Conservation (phyloP, 176 grass and related monocot species). For the Phoenix dactylifera region DNA sequence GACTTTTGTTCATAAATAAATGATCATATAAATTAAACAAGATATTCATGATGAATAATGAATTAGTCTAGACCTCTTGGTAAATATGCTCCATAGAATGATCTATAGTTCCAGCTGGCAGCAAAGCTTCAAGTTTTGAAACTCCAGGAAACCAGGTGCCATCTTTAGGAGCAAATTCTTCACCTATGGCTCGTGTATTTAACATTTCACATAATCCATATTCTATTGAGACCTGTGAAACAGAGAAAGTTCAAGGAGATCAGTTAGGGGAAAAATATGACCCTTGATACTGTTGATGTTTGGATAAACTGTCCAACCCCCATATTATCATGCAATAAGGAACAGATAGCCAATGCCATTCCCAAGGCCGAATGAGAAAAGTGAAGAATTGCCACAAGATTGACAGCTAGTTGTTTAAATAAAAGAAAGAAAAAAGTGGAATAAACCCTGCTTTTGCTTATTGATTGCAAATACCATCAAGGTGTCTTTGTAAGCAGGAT, state of each 20-base stretch:
- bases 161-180: slow-evolving; percentile 11
- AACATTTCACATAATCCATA: slow-evolving; percentile 76
- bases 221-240: slow-evolving; percentile 64
- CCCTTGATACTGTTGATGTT: no score
- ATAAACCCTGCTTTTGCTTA: no score
- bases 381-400: no score
- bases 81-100: slow-evolving; percentile 41
- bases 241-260: neutral
- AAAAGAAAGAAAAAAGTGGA: no score
- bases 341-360: no score
- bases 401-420: no score
- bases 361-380: no score
- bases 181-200: slow-evolving; percentile 46
- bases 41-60: neutral
- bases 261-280: neutral
- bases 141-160: slow-evolving; percentile 52
- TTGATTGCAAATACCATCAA: no score
- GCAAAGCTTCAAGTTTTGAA: slow-evolving; percentile 41
- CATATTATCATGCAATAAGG: no score
- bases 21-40: neutral
- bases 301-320: no score
- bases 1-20: no score
- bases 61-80: slow-evolving; percentile 30
- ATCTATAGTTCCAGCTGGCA: slow-evolving; percentile 50
- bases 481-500: no score